Evolutionary conservation across 768 basidiomycete species (phyloP).

Genomic region (Macrolepiota dolichaula): DNA sequence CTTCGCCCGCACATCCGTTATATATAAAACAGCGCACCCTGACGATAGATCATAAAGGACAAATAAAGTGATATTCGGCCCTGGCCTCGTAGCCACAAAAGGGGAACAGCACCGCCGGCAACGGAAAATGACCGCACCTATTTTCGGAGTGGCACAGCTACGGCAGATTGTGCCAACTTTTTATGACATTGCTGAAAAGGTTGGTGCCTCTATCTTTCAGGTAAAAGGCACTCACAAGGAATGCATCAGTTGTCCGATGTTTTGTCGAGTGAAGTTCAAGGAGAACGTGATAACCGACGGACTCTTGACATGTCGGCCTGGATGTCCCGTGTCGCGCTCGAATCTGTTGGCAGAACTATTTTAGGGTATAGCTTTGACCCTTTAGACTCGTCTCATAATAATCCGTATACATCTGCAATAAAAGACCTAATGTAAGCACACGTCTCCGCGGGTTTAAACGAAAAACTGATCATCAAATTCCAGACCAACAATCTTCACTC

Average conservation of each 20-base stretch:
- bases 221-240: neutral
- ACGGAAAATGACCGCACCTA: constrained; percentile 43
- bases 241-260: constrained; percentile 18
- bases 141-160: constrained; percentile 45
- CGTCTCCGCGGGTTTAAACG: neutral
- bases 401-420: constrained; percentile 41
- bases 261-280: constrained; percentile 21
- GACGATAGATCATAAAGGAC: constrained; percentile 24
- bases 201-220: constrained; percentile 13
- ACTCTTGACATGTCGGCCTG: constrained; percentile 45
- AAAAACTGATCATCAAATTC: neutral
- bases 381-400: constrained; percentile 36
- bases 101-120: constrained; percentile 45
- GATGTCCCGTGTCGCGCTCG: constrained; percentile 42
- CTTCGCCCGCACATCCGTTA: too few relatives aligned
- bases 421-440: constrained; percentile 40
- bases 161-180: constrained; percentile 41
- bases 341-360: constrained; percentile 39
- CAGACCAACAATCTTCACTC: constrained; percentile 43
- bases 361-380: constrained; percentile 47
- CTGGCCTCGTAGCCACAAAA: constrained; percentile 39
- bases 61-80: constrained; percentile 44
- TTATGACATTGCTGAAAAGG: constrained; percentile 42
- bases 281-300: constrained; percentile 12
- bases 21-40: neutral